Percentiles rank a stretch among this genome's conserved stretches.
Conservation (phyloP, 2,329 filamentous ascomycete species). For the Hortaea sp. region DNA sequence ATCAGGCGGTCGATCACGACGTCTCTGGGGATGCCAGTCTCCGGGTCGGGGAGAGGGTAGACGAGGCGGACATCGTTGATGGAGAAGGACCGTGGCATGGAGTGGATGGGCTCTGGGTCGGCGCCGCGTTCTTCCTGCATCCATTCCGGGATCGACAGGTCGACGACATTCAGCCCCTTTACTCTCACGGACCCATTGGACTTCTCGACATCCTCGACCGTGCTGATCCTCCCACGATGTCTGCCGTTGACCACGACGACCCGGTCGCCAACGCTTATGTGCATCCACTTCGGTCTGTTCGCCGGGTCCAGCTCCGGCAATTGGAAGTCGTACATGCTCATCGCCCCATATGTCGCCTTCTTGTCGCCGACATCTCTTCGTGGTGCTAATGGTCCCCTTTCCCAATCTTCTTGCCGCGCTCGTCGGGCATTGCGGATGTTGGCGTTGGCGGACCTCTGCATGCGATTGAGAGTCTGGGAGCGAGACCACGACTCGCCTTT, state of each 20-base stretch:
- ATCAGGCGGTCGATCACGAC: conserved; percentile 66
- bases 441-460: conserved; percentile 5
- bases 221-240: conserved; percentile 75
- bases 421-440: conserved; percentile 40
- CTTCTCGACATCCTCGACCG: conserved; percentile 47
- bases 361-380: conserved; percentile 57
- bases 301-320: conserved; percentile 19
- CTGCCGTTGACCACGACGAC: conserved; percentile 71
- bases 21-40: conserved; percentile 57
- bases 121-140: conserved; percentile 31
- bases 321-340: conserved; percentile 12
- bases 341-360: conserved; percentile 50
- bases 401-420: conserved; percentile 64
- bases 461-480: conserved; percentile 13
- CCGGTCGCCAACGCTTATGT: conserved; percentile 53
- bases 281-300: conserved; percentile 16
- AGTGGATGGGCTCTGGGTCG: conserved; percentile 17
- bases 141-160: conserved; percentile 33
- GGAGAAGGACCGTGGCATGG: conserved; percentile 37
- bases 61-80: conserved; percentile 71
- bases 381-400: conserved; percentile 67
- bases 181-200: conserved; percentile 27
- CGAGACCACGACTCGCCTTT: conserved; percentile 19
- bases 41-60: conserved; percentile 58
- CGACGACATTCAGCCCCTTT: conserved; percentile 32